These are phyloP conservation scores for Aspergillus olivimuriae DNA, from an alignment of 495 filamentous ascomycete genomes.

Conservation along the genomic window DNA sequence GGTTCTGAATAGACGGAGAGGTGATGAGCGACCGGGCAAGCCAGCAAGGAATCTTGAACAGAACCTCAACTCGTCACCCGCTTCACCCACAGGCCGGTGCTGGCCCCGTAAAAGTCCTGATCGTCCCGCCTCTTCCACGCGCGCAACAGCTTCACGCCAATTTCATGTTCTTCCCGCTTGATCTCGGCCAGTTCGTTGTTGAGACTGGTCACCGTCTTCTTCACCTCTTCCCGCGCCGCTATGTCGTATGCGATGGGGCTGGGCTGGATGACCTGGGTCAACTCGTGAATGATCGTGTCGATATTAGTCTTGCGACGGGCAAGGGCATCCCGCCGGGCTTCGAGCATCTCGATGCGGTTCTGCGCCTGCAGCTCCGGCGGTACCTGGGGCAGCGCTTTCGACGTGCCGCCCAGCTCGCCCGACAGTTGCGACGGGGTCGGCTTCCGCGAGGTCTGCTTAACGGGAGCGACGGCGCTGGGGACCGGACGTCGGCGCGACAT, in stretches of 20 bases:
- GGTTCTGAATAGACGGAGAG: not conserved
- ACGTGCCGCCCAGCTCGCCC: constrained; percentile 26
- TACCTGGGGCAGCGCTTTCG: constrained; percentile 52
- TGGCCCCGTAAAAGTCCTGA: constrained; percentile 60
- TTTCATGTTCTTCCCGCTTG: constrained; percentile 73
- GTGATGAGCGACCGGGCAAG: no score
- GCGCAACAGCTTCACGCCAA: constrained; percentile 74
- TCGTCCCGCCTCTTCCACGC: constrained; percentile 75
- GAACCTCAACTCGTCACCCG: constrained; percentile 45
- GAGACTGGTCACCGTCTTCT: constrained; percentile 64
- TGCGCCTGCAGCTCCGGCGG: constrained; percentile 51
- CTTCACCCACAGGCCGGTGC: constrained; percentile 76
- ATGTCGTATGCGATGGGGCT: constrained; percentile 52
- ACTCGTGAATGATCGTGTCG: constrained; percentile 62
- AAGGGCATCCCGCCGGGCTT: constrained; percentile 61
- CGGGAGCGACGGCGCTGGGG: constrained; percentile 33
- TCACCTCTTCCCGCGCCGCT: constrained; percentile 58
- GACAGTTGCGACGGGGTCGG: constrained; percentile 48
- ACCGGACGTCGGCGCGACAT: constrained; percentile 45
- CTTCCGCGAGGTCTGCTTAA: constrained; percentile 41
- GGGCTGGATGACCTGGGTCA: constrained; percentile 56
- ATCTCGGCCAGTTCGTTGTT: constrained; percentile 72
- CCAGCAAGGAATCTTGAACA: constrained; percentile 2
- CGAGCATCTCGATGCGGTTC: constrained; percentile 59
- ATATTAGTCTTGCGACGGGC: constrained; percentile 63